These are phyloP conservation scores for Croton setiger DNA, from an alignment of 441 rosid genomes.

Conservation along the genomic window DNA sequence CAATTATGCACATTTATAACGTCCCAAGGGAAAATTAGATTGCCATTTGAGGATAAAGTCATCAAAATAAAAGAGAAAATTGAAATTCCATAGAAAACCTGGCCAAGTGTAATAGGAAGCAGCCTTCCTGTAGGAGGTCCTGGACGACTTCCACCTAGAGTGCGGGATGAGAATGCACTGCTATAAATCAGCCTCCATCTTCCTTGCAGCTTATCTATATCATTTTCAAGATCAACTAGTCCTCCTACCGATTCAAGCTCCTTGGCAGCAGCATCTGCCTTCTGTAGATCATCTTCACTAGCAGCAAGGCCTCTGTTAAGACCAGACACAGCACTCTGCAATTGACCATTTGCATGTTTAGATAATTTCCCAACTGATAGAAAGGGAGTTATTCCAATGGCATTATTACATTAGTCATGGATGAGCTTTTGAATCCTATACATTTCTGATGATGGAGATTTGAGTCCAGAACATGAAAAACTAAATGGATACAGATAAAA, in stretches of 20 bases:
- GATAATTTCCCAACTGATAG: neutral
- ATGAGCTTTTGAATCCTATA: neutral
- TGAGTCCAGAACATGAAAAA: neutral
- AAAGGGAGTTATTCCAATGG: neutral
- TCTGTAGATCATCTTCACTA: slow-evolving; percentile 50
- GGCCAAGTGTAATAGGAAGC: slow-evolving; percentile 88
- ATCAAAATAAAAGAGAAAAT: slow-evolving; percentile 7
- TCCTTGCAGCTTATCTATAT: slow-evolving; percentile 75
- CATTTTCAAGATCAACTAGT: slow-evolving; percentile 49
- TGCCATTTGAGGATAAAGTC: neutral
- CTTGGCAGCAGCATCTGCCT: slow-evolving; percentile 71
- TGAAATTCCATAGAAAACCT: slow-evolving; percentile 37
- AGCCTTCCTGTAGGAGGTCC: slow-evolving; percentile 84
- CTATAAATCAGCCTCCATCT: slow-evolving; percentile 84
- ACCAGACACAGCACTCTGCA: slow-evolving; percentile 75
- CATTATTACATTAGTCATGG: neutral
- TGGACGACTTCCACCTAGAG: slow-evolving; percentile 89
- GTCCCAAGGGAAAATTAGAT: neutral
- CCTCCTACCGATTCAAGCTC: slow-evolving; percentile 68
- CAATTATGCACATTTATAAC: neutral
- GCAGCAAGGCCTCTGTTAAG: slow-evolving; percentile 89
- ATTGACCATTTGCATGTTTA: slow-evolving; percentile 8
- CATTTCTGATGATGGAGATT: neutral
- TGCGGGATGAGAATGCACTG: slow-evolving; percentile 89
- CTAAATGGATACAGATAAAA: neutral